These are phyloP conservation scores for Zanthoxylum bungeanum DNA, from an alignment of 345 rosid genomes.

Conservation along the genomic window DNA sequence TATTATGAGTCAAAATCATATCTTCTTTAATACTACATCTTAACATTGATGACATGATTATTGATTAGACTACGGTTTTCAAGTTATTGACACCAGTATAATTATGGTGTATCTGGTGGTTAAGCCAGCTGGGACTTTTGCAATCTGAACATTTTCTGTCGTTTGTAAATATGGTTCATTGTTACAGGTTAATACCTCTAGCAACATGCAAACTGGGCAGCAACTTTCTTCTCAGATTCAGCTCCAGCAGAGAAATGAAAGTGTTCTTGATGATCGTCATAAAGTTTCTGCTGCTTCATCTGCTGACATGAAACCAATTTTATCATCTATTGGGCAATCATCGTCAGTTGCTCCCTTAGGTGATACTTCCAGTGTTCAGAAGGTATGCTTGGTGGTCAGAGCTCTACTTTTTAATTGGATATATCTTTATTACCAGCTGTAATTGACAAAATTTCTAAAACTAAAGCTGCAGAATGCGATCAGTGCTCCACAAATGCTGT, in stretches of 20 bases:
- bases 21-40: not conserved
- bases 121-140: not conserved
- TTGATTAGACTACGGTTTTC: not conserved
- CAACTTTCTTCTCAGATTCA: slow-evolving; percentile 51
- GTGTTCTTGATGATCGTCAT: slow-evolving; percentile 55
- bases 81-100: not conserved
- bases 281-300: slow-evolving; percentile 35
- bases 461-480: slow-evolving; percentile 39
- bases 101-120: not conserved
- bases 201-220: slow-evolving; percentile 35
- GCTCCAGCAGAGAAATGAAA: slow-evolving; percentile 59
- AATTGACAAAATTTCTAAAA: slow-evolving; percentile 7
- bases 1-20: not conserved
- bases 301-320: slow-evolving; percentile 41
- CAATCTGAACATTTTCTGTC: not conserved
- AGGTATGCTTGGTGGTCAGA: slow-evolving; percentile 38
- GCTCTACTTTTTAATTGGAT: not conserved
- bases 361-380: slow-evolving; percentile 55
- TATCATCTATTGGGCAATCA: slow-evolving; percentile 39
- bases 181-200: slow-evolving; percentile 49
- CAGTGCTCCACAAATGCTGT: slow-evolving; percentile 40
- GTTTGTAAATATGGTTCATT: slow-evolving; percentile 7
- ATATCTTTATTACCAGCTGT: not conserved
- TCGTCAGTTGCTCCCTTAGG: slow-evolving; percentile 33
- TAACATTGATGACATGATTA: not conserved